These are phyloP conservation scores for Skeletonema potamos DNA, from an alignment of 108 stramenopile species.

Conservation along the genomic window DNA sequence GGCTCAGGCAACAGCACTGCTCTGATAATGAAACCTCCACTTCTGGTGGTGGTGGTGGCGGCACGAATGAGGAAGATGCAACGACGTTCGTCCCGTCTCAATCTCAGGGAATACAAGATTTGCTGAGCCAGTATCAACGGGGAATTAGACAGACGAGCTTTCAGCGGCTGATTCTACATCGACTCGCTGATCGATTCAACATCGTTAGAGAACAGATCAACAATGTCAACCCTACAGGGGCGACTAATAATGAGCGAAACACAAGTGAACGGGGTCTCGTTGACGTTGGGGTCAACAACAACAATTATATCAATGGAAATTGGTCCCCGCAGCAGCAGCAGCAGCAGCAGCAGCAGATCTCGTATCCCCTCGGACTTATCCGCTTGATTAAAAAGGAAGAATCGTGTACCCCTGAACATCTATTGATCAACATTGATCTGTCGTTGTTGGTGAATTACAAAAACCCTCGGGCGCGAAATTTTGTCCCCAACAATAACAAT, in stretches of 20 bases:
- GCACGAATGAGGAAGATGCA: conserved; percentile 28
- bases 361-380: conserved; percentile 31
- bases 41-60: conserved; percentile 17
- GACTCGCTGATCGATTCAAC: conserved; percentile 86
- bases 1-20: not conserved
- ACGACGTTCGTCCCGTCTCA: conserved; percentile 12
- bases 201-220: conserved; percentile 67
- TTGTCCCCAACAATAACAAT: not conserved
- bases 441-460: conserved; percentile 39
- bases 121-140: conserved; percentile 32
- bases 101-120: conserved; percentile 31
- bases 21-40: not conserved
- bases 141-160: conserved; percentile 71
- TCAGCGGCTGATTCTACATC: conserved; percentile 86
- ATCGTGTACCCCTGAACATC: conserved; percentile 34
- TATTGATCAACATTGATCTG: conserved; percentile 51
- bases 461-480: conserved; percentile 36
- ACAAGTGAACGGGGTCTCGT: not conserved
- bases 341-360: conserved; percentile 13
- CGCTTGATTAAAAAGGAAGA: conserved; percentile 47
- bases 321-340: conserved; percentile 5
- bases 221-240: not conserved
- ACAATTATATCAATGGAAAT: not conserved
- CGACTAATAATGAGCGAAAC: not conserved
- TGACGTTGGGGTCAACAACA: not conserved